Evolutionary conservation across 1,284 basidiomycete genomes (phyloP).

Genomic region (Cryptococcus amylolentus): DNA sequence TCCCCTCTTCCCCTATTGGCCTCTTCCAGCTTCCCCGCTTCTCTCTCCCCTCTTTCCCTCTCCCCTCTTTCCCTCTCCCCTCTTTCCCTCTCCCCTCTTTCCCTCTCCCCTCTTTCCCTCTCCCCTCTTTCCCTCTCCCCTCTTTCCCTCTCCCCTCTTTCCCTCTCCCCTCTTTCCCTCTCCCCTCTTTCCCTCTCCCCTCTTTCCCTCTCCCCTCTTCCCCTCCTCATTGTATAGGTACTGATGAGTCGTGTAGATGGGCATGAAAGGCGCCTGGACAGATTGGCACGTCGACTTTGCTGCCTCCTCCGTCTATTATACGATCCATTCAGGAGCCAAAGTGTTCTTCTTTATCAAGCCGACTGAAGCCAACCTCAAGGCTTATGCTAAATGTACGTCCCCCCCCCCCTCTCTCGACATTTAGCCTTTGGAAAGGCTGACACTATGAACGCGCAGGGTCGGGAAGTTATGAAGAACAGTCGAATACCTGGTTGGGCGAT

Average conservation of each 20-base stretch:
- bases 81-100: background rate
- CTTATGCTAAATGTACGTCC: constrained; percentile 52
- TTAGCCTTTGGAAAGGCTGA: background rate
- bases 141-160: background rate
- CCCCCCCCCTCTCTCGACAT: too few relatives aligned
- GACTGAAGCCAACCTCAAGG: constrained; percentile 79
- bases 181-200: background rate
- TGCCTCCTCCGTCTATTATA: constrained; percentile 91
- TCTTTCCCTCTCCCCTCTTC: background rate
- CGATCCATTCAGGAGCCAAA: constrained; percentile 77
- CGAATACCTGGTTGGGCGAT: constrained; percentile 84
- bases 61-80: background rate
- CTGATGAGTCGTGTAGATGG: constrained; percentile 53
- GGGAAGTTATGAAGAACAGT: constrained; percentile 75
- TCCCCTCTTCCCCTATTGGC: background rate
- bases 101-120: background rate
- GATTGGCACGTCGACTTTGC: constrained; percentile 98
- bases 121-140: background rate
- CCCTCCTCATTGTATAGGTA: background rate
- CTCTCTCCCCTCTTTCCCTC: background rate
- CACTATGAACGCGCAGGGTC: constrained; percentile 52
- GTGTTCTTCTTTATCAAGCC: constrained; percentile 93
- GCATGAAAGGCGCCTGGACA: constrained; percentile 64
- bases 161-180: background rate
- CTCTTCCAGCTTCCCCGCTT: too few relatives aligned